Evolutionary conservation across 768 basidiomycete genomes (phyloP).

Genomic region (Boletus eberwhitei): DNA sequence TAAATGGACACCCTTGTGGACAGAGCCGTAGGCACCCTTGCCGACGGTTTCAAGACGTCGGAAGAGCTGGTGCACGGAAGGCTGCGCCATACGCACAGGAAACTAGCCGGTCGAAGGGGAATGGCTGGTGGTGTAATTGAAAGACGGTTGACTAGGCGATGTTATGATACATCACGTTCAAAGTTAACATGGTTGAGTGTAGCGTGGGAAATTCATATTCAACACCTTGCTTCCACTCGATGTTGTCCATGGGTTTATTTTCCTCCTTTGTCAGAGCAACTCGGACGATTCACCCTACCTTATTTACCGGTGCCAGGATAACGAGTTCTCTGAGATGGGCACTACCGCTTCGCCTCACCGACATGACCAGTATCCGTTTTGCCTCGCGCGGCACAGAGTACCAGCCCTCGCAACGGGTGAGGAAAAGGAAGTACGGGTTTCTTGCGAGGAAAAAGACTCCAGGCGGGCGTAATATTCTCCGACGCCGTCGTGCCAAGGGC

Average conservation of each 20-base stretch:
- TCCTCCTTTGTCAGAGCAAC: conserved; percentile 23
- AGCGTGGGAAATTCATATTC: conserved; percentile 19
- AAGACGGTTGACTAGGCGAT: neutral
- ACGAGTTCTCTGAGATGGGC: conserved; percentile 21
- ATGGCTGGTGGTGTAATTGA: neutral
- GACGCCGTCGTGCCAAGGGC: conserved; percentile 68
- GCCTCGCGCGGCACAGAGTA: conserved; percentile 83
- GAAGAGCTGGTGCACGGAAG: conserved; percentile 75
- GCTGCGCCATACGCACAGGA: conserved; percentile 39
- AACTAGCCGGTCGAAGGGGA: neutral
- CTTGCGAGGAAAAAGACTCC: conserved; percentile 68
- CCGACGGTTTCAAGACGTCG: conserved; percentile 89
- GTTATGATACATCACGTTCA: neutral
- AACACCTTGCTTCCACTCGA: neutral
- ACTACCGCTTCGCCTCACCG: conserved; percentile 17
- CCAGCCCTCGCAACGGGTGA: conserved; percentile 90
- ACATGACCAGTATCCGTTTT: conserved; percentile 42
- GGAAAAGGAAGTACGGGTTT: conserved; percentile 93
- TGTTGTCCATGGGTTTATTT: conserved; percentile 15
- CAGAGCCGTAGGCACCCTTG: conserved; percentile 94
- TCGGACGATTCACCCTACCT: conserved; percentile 19
- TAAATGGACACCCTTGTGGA: conserved; percentile 86
- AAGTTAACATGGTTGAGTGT: neutral
- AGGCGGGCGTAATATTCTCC: conserved; percentile 70
- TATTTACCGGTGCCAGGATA: conserved; percentile 11